Evolutionary conservation across 2,329 filamentous ascomycete species (phyloP), one percentile per base, ranked within the genome.

Genomic region (Paracoccidioides brasiliensis): DNA sequence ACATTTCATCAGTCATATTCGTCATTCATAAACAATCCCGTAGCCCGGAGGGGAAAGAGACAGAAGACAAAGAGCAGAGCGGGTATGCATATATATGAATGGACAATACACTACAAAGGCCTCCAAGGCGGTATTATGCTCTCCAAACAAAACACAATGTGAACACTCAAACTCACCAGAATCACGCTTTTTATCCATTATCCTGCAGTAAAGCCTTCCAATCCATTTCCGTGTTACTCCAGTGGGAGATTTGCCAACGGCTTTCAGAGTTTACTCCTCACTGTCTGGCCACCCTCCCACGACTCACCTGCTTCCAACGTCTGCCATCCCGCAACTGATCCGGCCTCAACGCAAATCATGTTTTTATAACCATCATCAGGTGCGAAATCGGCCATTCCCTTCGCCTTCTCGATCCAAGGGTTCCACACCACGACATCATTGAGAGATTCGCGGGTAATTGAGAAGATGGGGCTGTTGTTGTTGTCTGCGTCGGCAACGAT

Each of bases 351-450:
- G 68, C 93, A 97, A 45, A 98, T 76, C 88, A 97, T 96, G 57
- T 89, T 82, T 77, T 88, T 88, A 77, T 85, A 97, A 41, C 87
- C 93, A 54, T 90, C 86, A 67, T 94, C 86, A 52, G 93, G 93
- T 57, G 80, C 80, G 69, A 97, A 96, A 71, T 98, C 93, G 53
- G 76, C 83, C 74, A 95, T 95, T 4, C 79, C 79, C 63, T 83
- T 81, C 1, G 88, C 83, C 76, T 94, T 95, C 60, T 90, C 88
- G 43, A 79, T 78, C 90, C 91, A 96, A 1, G 93, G 93, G 72
- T 98, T 98, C 93, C 93, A 98, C 35, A 97, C 86, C 0, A 96
- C 91, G 14, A 93, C 84, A 62, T 97, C 88, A 59, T 81, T 80
- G 62, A 98, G 78, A 62, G 89, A 90, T 71, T 96, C 89, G 59